These are phyloP conservation scores for Thalassia testudinum DNA, from an alignment of 116 monocot species.

Conservation along the genomic window DNA sequence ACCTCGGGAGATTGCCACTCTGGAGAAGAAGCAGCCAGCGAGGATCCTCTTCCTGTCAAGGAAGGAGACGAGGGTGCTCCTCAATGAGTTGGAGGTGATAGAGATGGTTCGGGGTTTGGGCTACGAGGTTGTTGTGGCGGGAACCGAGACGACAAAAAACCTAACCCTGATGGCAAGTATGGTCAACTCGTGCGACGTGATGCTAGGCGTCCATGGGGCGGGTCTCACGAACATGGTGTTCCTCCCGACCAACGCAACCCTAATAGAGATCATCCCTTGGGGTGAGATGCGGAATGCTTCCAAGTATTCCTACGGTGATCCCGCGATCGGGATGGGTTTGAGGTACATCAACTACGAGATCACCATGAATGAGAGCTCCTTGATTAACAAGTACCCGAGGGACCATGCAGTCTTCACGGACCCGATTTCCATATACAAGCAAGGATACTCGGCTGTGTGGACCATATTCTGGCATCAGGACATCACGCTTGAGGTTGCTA, in stretches of 20 bases:
- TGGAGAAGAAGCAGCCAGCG: neutral
- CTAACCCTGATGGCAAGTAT: constrained; percentile 10
- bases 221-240: constrained; percentile 44
- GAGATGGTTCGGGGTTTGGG: constrained; percentile 12
- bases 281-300: constrained; percentile 9
- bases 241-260: constrained; percentile 14
- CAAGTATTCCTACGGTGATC: constrained; percentile 9
- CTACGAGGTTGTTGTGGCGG: constrained; percentile 17
- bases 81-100: constrained; percentile 11
- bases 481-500: too few relatives aligned
- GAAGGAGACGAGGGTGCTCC: constrained; percentile 15
- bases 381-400: constrained; percentile 30
- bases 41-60: constrained; percentile 23
- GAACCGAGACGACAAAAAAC: constrained; percentile 3
- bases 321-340: constrained; percentile 14
- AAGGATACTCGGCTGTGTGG: too few relatives aligned
- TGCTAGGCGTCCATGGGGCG: constrained; percentile 46
- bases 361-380: constrained; percentile 20
- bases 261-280: constrained; percentile 24
- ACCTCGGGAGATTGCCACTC: too few relatives aligned
- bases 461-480: too few relatives aligned
- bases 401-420: constrained; percentile 47
- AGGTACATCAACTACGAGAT: constrained; percentile 28
- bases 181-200: constrained; percentile 33
- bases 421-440: constrained; percentile 19